These are phyloP conservation scores for Starmerella vitae DNA, from an alignment of 805 yeast species.

Conservation along the genomic window DNA sequence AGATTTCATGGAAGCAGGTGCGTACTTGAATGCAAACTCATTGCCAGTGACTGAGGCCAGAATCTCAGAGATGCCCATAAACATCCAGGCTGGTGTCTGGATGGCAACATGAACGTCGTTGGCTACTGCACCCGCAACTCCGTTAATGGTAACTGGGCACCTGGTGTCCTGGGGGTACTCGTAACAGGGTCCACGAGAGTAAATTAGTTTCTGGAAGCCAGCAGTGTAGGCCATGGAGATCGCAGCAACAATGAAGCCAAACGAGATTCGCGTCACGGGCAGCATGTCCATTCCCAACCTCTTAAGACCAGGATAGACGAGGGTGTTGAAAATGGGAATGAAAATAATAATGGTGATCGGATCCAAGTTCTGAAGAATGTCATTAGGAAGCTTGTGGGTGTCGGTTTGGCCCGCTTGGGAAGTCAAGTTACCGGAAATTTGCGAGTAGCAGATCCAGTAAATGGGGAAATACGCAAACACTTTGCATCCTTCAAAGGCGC, in stretches of 20 bases:
- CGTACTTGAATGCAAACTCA: conserved; percentile 74
- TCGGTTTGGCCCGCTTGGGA: conserved; percentile 66
- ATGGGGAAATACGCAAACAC: conserved; percentile 59
- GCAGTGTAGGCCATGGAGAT: conserved; percentile 64
- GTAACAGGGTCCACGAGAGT: conserved; percentile 61
- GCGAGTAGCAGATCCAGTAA: conserved; percentile 62
- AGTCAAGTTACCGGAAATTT: conserved; percentile 59
- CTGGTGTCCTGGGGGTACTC: conserved; percentile 35
- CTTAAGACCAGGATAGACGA: conserved; percentile 43
- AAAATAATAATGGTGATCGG: conserved; percentile 64
- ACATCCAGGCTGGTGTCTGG: conserved; percentile 59
- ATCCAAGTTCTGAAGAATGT: conserved; percentile 61
- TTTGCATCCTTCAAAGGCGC: conserved; percentile 57
- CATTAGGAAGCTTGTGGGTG: conserved; percentile 67
- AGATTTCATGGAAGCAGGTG: conserved; percentile 56
- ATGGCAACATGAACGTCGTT: conserved; percentile 52
- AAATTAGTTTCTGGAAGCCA: conserved; percentile 56
- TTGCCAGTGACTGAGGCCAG: conserved; percentile 70
- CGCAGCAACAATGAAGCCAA: conserved; percentile 55
- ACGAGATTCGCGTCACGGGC: conserved; percentile 58
- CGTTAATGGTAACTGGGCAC: conserved; percentile 10
- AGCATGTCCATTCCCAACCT: conserved; percentile 40
- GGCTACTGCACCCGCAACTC: conserved; percentile 27
- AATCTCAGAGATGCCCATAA: conserved; percentile 64
- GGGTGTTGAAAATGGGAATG: conserved; percentile 55